Evolutionary conservation across 2,329 filamentous ascomycete genomes (phyloP).

Genomic region (Exophiala aquamarina): DNA sequence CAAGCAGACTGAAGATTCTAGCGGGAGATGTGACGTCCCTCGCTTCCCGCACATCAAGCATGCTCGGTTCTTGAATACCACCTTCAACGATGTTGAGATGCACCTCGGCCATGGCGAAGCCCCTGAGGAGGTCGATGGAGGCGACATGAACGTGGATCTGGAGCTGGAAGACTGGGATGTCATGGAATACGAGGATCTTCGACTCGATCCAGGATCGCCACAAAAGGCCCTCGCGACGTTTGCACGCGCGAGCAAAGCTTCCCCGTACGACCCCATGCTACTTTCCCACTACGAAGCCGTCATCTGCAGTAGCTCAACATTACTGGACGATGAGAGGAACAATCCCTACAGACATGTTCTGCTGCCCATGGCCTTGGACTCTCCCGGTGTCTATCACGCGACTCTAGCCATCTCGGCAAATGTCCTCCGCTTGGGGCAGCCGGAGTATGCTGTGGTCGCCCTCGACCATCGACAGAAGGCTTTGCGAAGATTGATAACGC

Average conservation of each 20-base stretch:
- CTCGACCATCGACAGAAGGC: slow-evolving; percentile 27
- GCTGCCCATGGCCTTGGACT: slow-evolving; percentile 31
- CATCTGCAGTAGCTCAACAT: slow-evolving; percentile 32
- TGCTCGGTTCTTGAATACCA: slow-evolving; percentile 8
- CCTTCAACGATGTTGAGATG: slow-evolving; percentile 1
- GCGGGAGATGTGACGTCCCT: not conserved
- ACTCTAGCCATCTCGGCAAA: slow-evolving; percentile 31
- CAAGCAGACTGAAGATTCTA: not conserved
- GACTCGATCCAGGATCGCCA: not conserved
- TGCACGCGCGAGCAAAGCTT: not conserved
- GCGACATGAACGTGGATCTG: not conserved
- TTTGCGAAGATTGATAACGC: slow-evolving; percentile 3
- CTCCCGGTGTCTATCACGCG: slow-evolving; percentile 30
- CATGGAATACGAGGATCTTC: not conserved
- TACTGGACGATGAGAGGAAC: slow-evolving; percentile 28
- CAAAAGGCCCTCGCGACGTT: not conserved
- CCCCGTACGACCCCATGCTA: slow-evolving; percentile 22
- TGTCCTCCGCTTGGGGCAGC: slow-evolving; percentile 27
- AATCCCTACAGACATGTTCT: slow-evolving; percentile 34
- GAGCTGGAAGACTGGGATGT: no score
- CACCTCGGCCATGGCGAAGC: slow-evolving; percentile 2
- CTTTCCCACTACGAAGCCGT: slow-evolving; percentile 30
- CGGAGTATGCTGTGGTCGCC: slow-evolving; percentile 26
- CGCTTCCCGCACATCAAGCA: not conserved
- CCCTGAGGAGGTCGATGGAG: not conserved